Conservation (phyloP, 352 stramenopile genomes). For the Phytophthora palmivora region DNA sequence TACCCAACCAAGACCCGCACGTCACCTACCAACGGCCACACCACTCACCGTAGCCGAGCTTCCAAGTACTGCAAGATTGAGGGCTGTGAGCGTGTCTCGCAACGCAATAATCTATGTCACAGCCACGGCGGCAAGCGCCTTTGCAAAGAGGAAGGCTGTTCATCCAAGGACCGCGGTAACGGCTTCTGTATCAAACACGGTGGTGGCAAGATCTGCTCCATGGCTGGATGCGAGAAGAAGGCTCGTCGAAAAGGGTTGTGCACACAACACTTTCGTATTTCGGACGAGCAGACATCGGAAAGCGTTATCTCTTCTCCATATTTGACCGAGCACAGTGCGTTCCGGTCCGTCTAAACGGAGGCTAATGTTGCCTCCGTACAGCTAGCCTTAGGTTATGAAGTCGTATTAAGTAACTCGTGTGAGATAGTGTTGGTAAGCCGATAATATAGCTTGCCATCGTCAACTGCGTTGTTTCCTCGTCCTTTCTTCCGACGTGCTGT, state of each 20-base stretch:
- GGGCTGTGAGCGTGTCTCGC: slow-evolving; percentile 77
- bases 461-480: not conserved
- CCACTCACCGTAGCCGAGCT: slow-evolving; percentile 64
- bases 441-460: slow-evolving; percentile 21
- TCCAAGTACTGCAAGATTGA: slow-evolving; percentile 91
- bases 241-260: slow-evolving; percentile 82
- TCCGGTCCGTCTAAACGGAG: slow-evolving; percentile 35
- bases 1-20: slow-evolving; percentile 26
- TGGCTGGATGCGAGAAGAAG: slow-evolving; percentile 82
- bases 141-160: slow-evolving; percentile 82
- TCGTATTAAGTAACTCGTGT: slow-evolving; percentile 43
- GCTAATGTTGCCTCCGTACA: slow-evolving; percentile 11
- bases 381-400: slow-evolving; percentile 32
- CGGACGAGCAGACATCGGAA: slow-evolving; percentile 42
- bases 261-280: slow-evolving; percentile 80
- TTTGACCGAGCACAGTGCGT: slow-evolving; percentile 25
- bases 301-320: slow-evolving; percentile 24
- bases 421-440: slow-evolving; percentile 24
- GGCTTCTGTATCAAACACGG: slow-evolving; percentile 87
- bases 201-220: slow-evolving; percentile 84
- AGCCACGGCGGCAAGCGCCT: slow-evolving; percentile 83
- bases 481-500: slow-evolving; percentile 9
- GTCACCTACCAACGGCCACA: slow-evolving; percentile 23
- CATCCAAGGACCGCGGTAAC: slow-evolving; percentile 83
- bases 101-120: slow-evolving; percentile 87